A percentile compares a stretch with the other conserved stretches of the same genome.
Evolutionary conservation across 1,284 basidiomycete genomes (phyloP).

Genomic region (Apiotrichum brassicae): DNA sequence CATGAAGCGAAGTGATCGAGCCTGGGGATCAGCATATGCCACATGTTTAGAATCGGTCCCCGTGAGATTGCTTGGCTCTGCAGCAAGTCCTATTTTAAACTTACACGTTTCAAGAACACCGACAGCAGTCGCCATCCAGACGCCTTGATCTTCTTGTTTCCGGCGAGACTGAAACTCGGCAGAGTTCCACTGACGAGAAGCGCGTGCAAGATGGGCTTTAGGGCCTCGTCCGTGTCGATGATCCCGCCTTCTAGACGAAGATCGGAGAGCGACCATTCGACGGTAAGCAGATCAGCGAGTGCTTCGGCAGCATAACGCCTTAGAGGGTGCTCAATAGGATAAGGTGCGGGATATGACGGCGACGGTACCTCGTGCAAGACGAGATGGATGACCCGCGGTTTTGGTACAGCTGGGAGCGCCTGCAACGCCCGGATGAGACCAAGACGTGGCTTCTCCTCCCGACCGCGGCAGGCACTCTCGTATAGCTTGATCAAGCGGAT

Average conservation of each 20-base stretch:
- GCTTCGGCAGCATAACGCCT: constrained; percentile 64
- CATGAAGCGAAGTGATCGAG: constrained; percentile 68
- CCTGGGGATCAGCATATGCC: constrained; percentile 47
- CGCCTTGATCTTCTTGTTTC: constrained; percentile 72
- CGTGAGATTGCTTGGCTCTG: neutral
- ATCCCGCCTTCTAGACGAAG: constrained; percentile 68
- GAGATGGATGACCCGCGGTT: constrained; percentile 33
- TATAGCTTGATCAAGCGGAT: constrained; percentile 41
- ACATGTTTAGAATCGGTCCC: no score
- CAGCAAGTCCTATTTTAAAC: no score
- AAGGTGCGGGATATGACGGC: constrained; percentile 13
- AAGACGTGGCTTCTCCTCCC: constrained; percentile 58
- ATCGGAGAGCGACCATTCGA: constrained; percentile 82
- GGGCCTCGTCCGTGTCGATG: constrained; percentile 67
- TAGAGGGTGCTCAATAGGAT: constrained; percentile 52
- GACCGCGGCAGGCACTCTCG: constrained; percentile 42
- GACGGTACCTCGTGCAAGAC: constrained; percentile 19
- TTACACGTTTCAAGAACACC: constrained; percentile 67
- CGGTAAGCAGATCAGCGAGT: constrained; percentile 77
- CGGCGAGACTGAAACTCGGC: constrained; percentile 76
- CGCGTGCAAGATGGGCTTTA: constrained; percentile 87
- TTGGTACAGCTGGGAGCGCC: constrained; percentile 32
- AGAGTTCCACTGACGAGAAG: constrained; percentile 77
- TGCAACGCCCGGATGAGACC: constrained; percentile 63
- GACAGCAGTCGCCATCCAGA: constrained; percentile 75